Conservation (phyloP, 2,329 filamentous ascomycete genomes). For the Paramyrothecium sp. region DNA sequence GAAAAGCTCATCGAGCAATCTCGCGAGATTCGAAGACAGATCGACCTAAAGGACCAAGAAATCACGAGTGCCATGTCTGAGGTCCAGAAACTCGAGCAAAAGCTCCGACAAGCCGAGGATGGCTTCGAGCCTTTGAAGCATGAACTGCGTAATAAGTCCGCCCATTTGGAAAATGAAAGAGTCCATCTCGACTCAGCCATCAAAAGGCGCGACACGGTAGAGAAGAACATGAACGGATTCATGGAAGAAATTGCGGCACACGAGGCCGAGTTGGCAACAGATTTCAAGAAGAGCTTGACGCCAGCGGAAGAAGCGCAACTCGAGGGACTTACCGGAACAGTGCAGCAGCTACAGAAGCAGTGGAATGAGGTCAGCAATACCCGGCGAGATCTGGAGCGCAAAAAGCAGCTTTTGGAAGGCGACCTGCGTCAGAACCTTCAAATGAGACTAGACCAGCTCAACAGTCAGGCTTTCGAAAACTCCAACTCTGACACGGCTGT, state of each 20-base stretch:
- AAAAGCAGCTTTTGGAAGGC: constrained; percentile 81
- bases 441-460: constrained; percentile 83
- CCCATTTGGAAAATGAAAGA: constrained; percentile 69
- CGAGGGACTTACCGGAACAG: constrained; percentile 64
- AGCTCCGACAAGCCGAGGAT: constrained; percentile 72
- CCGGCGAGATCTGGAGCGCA: constrained; percentile 74
- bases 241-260: constrained; percentile 73
- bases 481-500: constrained; percentile 57
- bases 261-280: constrained; percentile 76
- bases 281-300: constrained; percentile 90
- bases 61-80: constrained; percentile 85
- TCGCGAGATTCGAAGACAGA: constrained; percentile 63
- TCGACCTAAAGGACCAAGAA: constrained; percentile 81
- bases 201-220: constrained; percentile 64
- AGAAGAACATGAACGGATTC: constrained; percentile 72
- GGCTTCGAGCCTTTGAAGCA: constrained; percentile 78
- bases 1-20: constrained; percentile 66
- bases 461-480: constrained; percentile 70
- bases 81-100: constrained; percentile 78
- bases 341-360: constrained; percentile 73
- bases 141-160: constrained; percentile 74
- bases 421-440: constrained; percentile 87
- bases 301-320: constrained; percentile 80
- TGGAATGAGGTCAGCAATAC: constrained; percentile 72
- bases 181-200: constrained; percentile 71